Percentiles rank a stretch among this genome's conserved stretches.
These are phyloP conservation scores for Aspergillus vadensis DNA, from an alignment of 2,329 filamentous ascomycete species.

Conservation along the genomic window DNA sequence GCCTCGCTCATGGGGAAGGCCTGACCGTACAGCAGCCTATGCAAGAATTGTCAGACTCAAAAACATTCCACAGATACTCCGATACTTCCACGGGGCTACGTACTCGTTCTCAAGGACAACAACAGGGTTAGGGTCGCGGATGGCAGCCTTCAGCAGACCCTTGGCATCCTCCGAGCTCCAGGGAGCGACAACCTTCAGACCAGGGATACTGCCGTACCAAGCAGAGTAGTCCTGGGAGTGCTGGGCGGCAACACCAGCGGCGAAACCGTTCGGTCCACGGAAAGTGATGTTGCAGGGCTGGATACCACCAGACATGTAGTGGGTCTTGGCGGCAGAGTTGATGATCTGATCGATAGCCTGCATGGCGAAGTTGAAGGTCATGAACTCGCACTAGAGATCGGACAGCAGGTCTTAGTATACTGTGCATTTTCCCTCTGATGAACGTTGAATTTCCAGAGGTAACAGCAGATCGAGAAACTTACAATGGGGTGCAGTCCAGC, in stretches of 20 bases:
- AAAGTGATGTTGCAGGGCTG: conserved; percentile 99
- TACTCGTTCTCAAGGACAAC: conserved; percentile 84
- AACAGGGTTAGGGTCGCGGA: conserved; percentile 96
- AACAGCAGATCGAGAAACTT: conserved; percentile 48
- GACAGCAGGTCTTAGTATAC: not conserved
- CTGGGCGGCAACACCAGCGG: conserved; percentile 90
- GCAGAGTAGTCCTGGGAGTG: conserved; percentile 99
- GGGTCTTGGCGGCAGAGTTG: conserved; percentile 98
- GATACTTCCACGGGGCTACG: conserved; percentile 22
- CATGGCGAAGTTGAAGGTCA: conserved; percentile 99
- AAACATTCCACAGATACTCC: conserved; percentile 3
- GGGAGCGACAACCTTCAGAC: conserved; percentile 92
- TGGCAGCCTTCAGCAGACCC: conserved; percentile 95
- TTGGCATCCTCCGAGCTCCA: conserved; percentile 99
- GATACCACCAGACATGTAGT: conserved; percentile 99
- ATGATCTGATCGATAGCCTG: conserved; percentile 99
- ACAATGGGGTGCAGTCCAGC: conserved; percentile 92
- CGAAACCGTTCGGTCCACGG: conserved; percentile 98
- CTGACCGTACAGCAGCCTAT: conserved; percentile 81
- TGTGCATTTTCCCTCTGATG: not conserved
- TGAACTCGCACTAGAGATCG: conserved; percentile 82
- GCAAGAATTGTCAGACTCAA: conserved; percentile 32
- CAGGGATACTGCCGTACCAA: conserved; percentile 98
- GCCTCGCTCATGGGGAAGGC: conserved; percentile 96
- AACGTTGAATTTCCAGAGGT: not conserved